Percentiles rank a stretch among this genome's conserved stretches.
phyloP scores from a whole-genome alignment of 306 rosid species.

The Quercus robur region DNA sequence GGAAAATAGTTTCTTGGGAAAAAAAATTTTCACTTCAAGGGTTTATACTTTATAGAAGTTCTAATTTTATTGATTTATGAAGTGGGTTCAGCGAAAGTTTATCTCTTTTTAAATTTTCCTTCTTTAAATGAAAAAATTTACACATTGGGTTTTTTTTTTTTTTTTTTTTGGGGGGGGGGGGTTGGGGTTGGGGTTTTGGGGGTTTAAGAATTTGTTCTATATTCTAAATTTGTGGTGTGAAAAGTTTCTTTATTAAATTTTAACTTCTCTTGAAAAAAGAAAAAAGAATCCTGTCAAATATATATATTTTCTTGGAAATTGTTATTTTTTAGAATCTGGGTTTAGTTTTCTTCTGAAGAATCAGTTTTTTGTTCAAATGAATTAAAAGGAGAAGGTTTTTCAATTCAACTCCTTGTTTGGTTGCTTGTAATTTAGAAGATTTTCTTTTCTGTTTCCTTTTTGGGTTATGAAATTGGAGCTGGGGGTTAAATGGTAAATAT shows the following conservation, averaged over 20 bases:
- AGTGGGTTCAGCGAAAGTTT: not conserved
- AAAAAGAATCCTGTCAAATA: not conserved
- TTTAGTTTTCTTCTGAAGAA: not conserved
- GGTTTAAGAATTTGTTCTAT: not conserved
- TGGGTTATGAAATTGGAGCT: not conserved
- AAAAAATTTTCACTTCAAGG: not conserved
- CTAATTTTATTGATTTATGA: not conserved
- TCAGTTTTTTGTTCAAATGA: not conserved
- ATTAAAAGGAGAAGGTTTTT: not conserved
- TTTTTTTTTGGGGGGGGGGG: no score
- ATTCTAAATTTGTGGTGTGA: not conserved
- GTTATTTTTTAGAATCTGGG: not conserved
- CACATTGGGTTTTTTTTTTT: not conserved
- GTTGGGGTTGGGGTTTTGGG: not conserved
- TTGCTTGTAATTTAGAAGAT: not conserved
- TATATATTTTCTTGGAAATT: not conserved
- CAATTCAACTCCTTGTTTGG: not conserved
- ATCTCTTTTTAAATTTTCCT: not conserved
- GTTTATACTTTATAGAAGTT: not conserved
- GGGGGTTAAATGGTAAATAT: not conserved
- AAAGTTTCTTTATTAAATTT: no score
- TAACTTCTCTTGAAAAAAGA: no score
- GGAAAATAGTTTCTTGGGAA: not conserved
- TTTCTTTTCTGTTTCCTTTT: not conserved
- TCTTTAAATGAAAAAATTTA: not conserved